Conservation (phyloP, 2,329 filamentous ascomycete genomes). For the Xylaria sp. region DNA sequence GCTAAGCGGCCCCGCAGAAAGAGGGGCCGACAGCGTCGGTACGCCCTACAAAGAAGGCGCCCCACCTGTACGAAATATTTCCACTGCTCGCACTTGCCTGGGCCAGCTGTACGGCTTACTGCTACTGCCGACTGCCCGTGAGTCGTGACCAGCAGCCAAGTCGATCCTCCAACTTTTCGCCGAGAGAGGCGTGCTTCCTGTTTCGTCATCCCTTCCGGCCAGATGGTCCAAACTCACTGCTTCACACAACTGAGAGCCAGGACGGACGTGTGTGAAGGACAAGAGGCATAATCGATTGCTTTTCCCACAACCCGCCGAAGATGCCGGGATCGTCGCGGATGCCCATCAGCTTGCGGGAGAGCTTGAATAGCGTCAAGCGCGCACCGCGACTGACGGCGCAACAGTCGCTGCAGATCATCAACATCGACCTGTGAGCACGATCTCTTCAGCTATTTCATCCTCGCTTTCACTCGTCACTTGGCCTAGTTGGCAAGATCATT, state of each 20-base stretch:
- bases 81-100: neutral
- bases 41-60: neutral
- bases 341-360: constrained; percentile 64
- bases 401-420: constrained; percentile 54
- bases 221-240: constrained; percentile 6
- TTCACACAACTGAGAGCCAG: constrained; percentile 8
- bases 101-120: neutral
- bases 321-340: constrained; percentile 66
- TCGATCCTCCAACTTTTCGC: neutral
- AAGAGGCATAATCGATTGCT: neutral
- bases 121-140: neutral
- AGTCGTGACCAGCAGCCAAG: neutral
- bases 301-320: neutral
- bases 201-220: neutral
- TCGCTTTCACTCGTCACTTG: neutral
- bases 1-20: neutral
- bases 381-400: constrained; percentile 51
- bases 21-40: neutral
- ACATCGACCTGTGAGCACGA: constrained; percentile 60
- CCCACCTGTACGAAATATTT: neutral
- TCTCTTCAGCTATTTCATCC: neutral
- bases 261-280: neutral
- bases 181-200: constrained; percentile 5
- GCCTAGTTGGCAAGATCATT: neutral
- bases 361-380: constrained; percentile 57